Percentiles rank a stretch among this genome's conserved stretches.
phyloP scores from a whole-genome alignment of 352 stramenopile species.

The Pythium aphanidermatum region DNA sequence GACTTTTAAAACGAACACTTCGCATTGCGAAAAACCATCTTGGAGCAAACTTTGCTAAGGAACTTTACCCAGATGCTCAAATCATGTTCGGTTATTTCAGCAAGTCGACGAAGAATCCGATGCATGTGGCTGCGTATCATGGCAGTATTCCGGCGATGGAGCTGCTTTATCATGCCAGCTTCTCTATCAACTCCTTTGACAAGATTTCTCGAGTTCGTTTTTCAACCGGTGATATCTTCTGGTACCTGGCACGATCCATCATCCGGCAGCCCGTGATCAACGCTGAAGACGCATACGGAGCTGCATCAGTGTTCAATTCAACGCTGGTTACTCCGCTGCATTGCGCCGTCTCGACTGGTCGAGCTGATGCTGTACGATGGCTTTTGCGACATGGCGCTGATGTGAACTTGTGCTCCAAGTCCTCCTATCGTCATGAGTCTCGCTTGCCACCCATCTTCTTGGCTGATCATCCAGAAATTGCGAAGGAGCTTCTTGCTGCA shows the following conservation, averaged over 20 bases:
- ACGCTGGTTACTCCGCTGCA: slow-evolving; percentile 72
- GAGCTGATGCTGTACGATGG: slow-evolving; percentile 66
- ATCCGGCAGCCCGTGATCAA: slow-evolving; percentile 63
- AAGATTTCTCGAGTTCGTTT: slow-evolving; percentile 78
- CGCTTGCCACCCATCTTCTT: slow-evolving; percentile 75
- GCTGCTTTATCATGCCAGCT: slow-evolving; percentile 44
- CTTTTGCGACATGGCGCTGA: slow-evolving; percentile 64
- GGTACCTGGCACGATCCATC: slow-evolving; percentile 69
- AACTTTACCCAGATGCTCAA: slow-evolving; percentile 61
- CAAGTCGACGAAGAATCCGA: slow-evolving; percentile 77
- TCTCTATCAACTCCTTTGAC: slow-evolving; percentile 69
- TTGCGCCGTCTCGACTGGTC: slow-evolving; percentile 71
- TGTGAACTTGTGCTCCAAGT: slow-evolving; percentile 74
- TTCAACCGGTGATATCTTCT: slow-evolving; percentile 75
- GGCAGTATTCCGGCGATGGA: slow-evolving; percentile 73
- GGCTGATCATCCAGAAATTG: slow-evolving; percentile 75
- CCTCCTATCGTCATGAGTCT: slow-evolving; percentile 56
- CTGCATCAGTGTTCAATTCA: slow-evolving; percentile 56
- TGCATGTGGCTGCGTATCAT: slow-evolving; percentile 79
- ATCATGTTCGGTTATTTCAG: slow-evolving; percentile 67
- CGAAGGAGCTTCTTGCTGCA: slow-evolving; percentile 52
- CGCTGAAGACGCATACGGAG: slow-evolving; percentile 50
- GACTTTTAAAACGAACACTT: slow-evolving; percentile 47
- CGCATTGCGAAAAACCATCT: slow-evolving; percentile 46
- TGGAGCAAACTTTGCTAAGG: slow-evolving; percentile 42